Base-by-base conservation (phyloP, 2,329 filamentous ascomycete species). In the Aureobasidium uvarum region DNA sequence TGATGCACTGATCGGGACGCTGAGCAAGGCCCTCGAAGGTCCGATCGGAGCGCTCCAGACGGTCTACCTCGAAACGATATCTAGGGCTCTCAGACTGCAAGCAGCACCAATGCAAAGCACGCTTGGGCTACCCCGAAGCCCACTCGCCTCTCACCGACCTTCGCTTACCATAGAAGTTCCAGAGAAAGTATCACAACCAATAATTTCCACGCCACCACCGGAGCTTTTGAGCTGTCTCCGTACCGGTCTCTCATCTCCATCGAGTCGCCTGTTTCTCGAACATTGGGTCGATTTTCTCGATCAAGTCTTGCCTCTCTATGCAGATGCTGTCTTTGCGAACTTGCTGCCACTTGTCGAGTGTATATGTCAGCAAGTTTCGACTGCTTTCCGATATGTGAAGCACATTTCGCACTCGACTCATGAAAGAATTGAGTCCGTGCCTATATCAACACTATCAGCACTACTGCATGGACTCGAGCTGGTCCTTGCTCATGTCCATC, bases 381-480 rank as follows among this genome's bases (percentile, higher is more conserved):
- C 79, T 56, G 89, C 88, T 0, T 97, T 97, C 75, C 80, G 84
- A 25, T 85, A 86, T 52, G 81, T 98, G 6, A 86, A 89, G 70
- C 78, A 77, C 11, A 85, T 86, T 0, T 94, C 93, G 71, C 56
- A 43, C 18, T 31, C 50, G 39, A 65, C 67, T 3, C 51, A 67
- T 16, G 60, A 70, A 11, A 70, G 73, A n/a, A 73, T 75, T 31
- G 41, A 63, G 25, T 68, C 70, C 2, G 70, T 72, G 6, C 67
- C 67, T 16, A 66, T 65, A 36, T 85, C 89, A 0, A 90, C 89
- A 0, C 78, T 94, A 0, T 91, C 96, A 55, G 88, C 89, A n/a
- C 81, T 99, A 1, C 81, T 99, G n/a, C 94, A 96, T 69, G 95
- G 92, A 0, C 83, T 99, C 1, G 95, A 99, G 76, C 92, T 96